Percentiles rank a stretch among this genome's conserved stretches.
These are phyloP conservation scores for Diaporthe nobilis DNA, from an alignment of 2,329 filamentous ascomycete species.

Conservation along the genomic window DNA sequence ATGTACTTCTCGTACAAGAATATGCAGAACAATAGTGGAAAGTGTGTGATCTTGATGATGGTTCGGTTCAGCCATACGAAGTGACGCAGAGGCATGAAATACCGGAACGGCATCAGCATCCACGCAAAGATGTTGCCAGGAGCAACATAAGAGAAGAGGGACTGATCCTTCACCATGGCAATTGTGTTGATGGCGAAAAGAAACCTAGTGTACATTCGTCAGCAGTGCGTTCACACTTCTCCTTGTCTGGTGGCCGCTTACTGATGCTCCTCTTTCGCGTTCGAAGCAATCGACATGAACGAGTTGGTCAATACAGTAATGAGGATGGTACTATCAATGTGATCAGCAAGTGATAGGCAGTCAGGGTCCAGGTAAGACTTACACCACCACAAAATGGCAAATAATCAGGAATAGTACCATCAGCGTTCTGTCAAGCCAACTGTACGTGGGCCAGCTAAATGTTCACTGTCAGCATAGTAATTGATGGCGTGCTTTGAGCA, in stretches of 20 bases:
- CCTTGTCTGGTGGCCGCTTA: conserved; percentile 51
- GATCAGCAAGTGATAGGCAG: background rate
- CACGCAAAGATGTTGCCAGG: conserved; percentile 94
- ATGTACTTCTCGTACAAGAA: conserved; percentile 89
- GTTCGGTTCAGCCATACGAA: conserved; percentile 92
- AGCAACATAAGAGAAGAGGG: conserved; percentile 92
- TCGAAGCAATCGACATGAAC: conserved; percentile 94
- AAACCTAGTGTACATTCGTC: conserved; percentile 64
- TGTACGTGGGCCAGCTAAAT: conserved; percentile 78
- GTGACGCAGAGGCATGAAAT: conserved; percentile 81
- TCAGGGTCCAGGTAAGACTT: conserved; percentile 48
- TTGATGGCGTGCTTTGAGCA: background rate
- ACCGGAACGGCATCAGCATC: conserved; percentile 87
- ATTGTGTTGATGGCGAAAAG: conserved; percentile 97
- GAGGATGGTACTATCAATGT: conserved; percentile 77
- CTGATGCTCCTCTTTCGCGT: conserved; percentile 92
- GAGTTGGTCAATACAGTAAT: conserved; percentile 97
- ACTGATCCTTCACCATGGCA: conserved; percentile 98
- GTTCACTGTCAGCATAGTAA: conserved; percentile 10
- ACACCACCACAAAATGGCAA: conserved; percentile 93
- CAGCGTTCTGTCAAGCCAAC: conserved; percentile 81
- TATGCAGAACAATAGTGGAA: conserved; percentile 88
- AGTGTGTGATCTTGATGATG: conserved; percentile 91
- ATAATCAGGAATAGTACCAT: conserved; percentile 90
- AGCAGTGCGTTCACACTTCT: background rate